Conservation (phyloP, 371 early-diverging fungal species). For the Mucor circinelloides region DNA sequence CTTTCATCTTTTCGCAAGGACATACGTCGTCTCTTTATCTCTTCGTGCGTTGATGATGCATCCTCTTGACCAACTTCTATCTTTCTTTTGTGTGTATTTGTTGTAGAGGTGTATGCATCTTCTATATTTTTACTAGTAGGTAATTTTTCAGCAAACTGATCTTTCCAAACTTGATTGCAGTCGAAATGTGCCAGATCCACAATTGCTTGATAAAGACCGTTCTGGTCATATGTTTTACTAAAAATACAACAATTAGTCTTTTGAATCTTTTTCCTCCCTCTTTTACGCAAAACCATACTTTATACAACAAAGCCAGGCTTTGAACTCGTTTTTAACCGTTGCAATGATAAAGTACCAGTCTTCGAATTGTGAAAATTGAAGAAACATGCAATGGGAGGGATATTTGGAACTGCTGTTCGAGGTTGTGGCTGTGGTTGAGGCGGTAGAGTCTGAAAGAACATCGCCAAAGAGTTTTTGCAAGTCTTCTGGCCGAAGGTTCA, state of each 20-base stretch:
- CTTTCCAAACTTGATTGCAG: conserved; percentile 41
- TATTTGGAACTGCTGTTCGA: conserved; percentile 19
- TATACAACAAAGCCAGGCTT: conserved; percentile 48
- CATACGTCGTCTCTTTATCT: conserved; percentile 2
- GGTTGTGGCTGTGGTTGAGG: neutral
- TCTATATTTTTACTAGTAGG: conserved; percentile 5
- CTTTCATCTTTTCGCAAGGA: neutral
- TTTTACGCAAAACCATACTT: conserved; percentile 26
- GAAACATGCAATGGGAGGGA: conserved; percentile 52
- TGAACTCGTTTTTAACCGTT: conserved; percentile 44
- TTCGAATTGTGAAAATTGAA: conserved; percentile 53
- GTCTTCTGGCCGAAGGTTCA: conserved; percentile 48
- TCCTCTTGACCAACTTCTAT: neutral
- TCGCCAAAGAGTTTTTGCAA: conserved; percentile 44
- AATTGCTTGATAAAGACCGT: conserved; percentile 36
- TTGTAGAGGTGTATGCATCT: neutral
- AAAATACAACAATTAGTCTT: neutral
- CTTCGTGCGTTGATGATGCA: neutral
- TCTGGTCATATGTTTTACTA: conserved; percentile 43
- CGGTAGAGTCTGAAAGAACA: neutral
- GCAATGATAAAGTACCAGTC: conserved; percentile 53
- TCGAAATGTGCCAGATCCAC: conserved; percentile 42
- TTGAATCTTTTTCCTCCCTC: neutral
- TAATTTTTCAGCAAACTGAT: conserved; percentile 28
- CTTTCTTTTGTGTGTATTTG: neutral